Base-by-base conservation (phyloP, 306 rosid species). In the Crotalaria pallida region DNA sequence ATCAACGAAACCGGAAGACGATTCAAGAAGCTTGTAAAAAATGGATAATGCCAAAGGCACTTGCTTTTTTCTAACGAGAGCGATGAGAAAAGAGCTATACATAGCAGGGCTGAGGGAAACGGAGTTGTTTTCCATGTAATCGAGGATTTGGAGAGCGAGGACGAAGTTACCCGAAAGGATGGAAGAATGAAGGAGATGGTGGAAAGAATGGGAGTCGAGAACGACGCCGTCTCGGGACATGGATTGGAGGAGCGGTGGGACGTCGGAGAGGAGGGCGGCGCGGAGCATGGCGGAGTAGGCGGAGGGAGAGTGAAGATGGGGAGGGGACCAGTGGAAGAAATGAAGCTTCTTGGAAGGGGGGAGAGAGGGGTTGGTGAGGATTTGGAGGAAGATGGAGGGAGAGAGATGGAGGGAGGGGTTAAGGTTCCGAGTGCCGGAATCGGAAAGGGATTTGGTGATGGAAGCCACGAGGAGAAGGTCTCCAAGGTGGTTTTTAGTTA, bases 11-110 rank as follows among this genome's bases (percentile, higher is more conserved):
- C 5, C 45, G 33, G 68, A n/a, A n/a, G n/a, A n/a, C n/a, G n/a
- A 80, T 17, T 87, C 80, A 1, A 88, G 50, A 44, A 90, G 82
- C 77, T 83, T 88, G 21, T 76, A 51, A 69, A 88, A 80, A 13
- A 93, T 80, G 2, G 92, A 85, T 22, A 85, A 33, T 15, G 98
- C 97, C 77, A 88, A 71, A 59, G 79, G 21, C 74, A 93, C 49
- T 22, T 88, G 94, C 15, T 82, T 80, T 43, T 87, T 93, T 34
- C 73, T 58, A 9, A 88, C 68, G 31, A 89, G 65, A 80, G 96
- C 92, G 3, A 83, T 53, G 6, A 93, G 69, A 16, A 93, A 77
- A 8, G 89, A 78, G 47, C 83, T 75, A 47, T 85, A 90, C 72
- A 84, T 64, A 3, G 65, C 72, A 11, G 83, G 56, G 3, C 70